Evolutionary conservation across 2,329 filamentous ascomycete species (phyloP).

Genomic region (Xylariales sp.): DNA sequence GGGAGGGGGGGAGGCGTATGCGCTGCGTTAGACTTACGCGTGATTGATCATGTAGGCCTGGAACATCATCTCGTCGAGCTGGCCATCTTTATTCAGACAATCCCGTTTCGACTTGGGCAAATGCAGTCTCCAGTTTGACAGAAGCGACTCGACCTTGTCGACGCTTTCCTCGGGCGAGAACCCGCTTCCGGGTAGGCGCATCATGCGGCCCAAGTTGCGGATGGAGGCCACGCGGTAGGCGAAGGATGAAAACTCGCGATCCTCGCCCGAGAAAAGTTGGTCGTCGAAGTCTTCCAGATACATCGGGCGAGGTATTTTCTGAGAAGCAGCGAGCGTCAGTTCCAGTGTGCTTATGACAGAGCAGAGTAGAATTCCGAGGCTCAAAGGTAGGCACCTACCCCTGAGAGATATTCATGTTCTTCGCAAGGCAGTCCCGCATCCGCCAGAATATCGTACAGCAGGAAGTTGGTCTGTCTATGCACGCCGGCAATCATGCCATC

Average conservation of each 20-base stretch:
- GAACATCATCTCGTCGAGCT: slow-evolving; percentile 90
- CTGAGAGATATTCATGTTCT: slow-evolving; percentile 75
- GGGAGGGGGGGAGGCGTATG: not conserved
- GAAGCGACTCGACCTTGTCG: slow-evolving; percentile 61
- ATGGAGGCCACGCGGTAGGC: slow-evolving; percentile 85
- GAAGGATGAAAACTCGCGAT: slow-evolving; percentile 82
- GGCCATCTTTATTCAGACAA: slow-evolving; percentile 74
- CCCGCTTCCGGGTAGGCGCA: slow-evolving; percentile 66
- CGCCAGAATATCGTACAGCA: slow-evolving; percentile 73
- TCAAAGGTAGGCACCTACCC: slow-evolving; percentile 57
- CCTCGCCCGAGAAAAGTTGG: slow-evolving; percentile 76
- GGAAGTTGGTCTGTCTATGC: slow-evolving; percentile 76
- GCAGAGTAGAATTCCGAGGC: not conserved
- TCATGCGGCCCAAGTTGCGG: slow-evolving; percentile 80
- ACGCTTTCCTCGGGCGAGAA: slow-evolving; percentile 66
- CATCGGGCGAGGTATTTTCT: slow-evolving; percentile 69
- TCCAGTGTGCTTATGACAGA: not conserved
- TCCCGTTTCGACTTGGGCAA: slow-evolving; percentile 78
- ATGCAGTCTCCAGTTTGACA: slow-evolving; percentile 82
- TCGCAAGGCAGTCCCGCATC: slow-evolving; percentile 85
- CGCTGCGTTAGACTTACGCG: slow-evolving; percentile 55
- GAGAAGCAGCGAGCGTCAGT: slow-evolving; percentile 20
- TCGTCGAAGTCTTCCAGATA: slow-evolving; percentile 82
- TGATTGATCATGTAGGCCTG: slow-evolving; percentile 85
- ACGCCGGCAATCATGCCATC: slow-evolving; percentile 88